Base-by-base conservation (phyloP, 208 protist species). In the Trypanosoma avium region DNA sequence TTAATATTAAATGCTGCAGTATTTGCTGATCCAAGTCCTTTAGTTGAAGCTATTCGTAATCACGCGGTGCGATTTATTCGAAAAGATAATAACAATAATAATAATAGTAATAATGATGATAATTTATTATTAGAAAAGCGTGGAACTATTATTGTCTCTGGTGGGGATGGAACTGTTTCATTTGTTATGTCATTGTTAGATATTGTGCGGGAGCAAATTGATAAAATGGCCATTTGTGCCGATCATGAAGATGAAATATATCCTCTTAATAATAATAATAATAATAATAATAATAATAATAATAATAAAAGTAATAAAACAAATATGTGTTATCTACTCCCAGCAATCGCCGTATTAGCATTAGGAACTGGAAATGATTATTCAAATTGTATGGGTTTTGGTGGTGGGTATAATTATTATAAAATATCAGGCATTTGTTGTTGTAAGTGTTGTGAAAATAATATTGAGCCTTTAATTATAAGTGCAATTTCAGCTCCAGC, bases 361-460 rank as follows among this genome's bases (percentile, higher is more conserved):
- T 73, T 93, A 22, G 89, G 89, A 15, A 95, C 89, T 0, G 89
- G 89, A 29, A 95, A 95, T 71, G 89, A 95, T 63, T 90, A 74
- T 71, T 84, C 80, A 58, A 88, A 84, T 71, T 88, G 73, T 30
- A 52, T 93, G 17, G 89, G 89, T 24, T 93, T 95, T 56, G 86
- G 89, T 33, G 63, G 40, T 6, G 79, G 78, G 24, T 88, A 90
- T 57, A 67, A 58, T 26, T 45, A 24, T 33, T 27, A 68, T 54
- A 32, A 71, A 49, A 21, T 38, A 26, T 58, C 64, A 48, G 50
- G 55, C 52, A 9, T 71, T 7, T 40, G 29, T 32, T 70, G 76
- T 47, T 77, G 69, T 52, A 61, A 43, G 4, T n/a, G n/a, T n/a
- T n/a, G n/a, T n/a, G 73, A 73, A 29, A 45, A 64, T 24, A 0